Base-by-base conservation (phyloP, 2,329 filamentous ascomycete genomes). In the Neonectria magnoliae region DNA sequence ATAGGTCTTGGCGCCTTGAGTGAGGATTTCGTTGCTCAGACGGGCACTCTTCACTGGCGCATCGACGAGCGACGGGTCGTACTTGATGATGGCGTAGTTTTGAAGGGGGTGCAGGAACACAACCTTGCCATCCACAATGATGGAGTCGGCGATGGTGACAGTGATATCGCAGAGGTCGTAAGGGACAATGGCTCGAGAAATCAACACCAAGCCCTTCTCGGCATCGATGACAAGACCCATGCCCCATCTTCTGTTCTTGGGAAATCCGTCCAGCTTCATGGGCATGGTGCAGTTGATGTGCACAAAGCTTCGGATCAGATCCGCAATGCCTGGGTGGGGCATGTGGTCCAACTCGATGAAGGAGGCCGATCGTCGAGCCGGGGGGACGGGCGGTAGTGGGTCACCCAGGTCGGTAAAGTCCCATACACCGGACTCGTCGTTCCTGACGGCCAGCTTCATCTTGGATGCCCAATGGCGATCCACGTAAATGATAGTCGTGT, bases 221-320 rank as follows among this genome's bases (percentile, higher is more conserved):
- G 97, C 96, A 79, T 99, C 96, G 67, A 99, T 93, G n/a, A 99
- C 95, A 41, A 99, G 83, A 42, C 96, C 96, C 85, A 97, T 98
- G 1, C 96, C 96, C 82, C 94, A 96, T 81, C 97, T 96, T 53
- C 94, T 88, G 70, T 96, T 93, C 78, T 96, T 93, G 6, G 96
- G 97, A 77, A 97, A 99, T n/a, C 96, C 96, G 77, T 99, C 96
- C 10, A 99, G 87, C 83, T 98, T 98, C 67, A 99, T 83, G 0
- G 96, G 96, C 91, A 99, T 95, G 25, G 91, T 92, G 73, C 94
- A 97, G 68, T 93, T 91, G 60, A 99, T 92, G 42, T 96, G 91
- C 27, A 99, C 95, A 77, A 99, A 98, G 76, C 94, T 98, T 70
- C 93, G 91, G 42, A 99, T 93, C 67, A 99, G 88, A 70, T 97